Base-by-base conservation (phyloP, 1,139 yeast genomes). In the Schizosaccharomyces versatilis region DNA sequence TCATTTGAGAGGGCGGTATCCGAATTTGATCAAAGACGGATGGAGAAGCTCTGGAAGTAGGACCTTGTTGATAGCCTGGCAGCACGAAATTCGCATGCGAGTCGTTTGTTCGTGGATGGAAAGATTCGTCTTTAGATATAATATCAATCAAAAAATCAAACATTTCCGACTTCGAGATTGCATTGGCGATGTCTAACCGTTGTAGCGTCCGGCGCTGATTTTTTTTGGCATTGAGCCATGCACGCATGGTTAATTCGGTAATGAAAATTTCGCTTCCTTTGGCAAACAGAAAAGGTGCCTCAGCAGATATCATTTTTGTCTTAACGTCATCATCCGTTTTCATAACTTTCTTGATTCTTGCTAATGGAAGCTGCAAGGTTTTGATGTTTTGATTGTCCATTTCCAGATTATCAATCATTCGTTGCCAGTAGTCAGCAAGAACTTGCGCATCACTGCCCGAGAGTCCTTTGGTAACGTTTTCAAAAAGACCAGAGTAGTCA, bases 221-320 rank as follows among this genome's bases (percentile, higher is more conserved):
- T 63, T 85, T 95, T 66, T 90, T 97, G 1, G 97, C 96, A 63
- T 88, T 95, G 59, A 90, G 85, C 98, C 98, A 90, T 2, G 98
- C 97, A 58, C 98, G 74, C 96, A 90, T 86, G 10, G 98, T 88
- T 57, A 90, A 73, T 67, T 90, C 98, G 0, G 97, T 88, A 60
- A 90, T 90, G 68, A 90, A 90, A 49, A 90, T 81, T 66, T 90
- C 98, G 68, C 98, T 90, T 1, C 97, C 97, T 67, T 90, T 90
- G 53, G 98, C 97, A 71, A 90, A 90, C 59, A 90, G 69, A 42
- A 90, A 86, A 1, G 98, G 98, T 0, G 97, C 97, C 69, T 90
- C 98, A 1, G 98, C 97, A 61, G 93, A 80, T 58, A 90, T 90
- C 98, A 90, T 90, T 61, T 88, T 44, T 14, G 19, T 44, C 7